Base-by-base conservation (phyloP, 2,329 filamentous ascomycete species). In the Hymenotorrendiella dingleyae region DNA sequence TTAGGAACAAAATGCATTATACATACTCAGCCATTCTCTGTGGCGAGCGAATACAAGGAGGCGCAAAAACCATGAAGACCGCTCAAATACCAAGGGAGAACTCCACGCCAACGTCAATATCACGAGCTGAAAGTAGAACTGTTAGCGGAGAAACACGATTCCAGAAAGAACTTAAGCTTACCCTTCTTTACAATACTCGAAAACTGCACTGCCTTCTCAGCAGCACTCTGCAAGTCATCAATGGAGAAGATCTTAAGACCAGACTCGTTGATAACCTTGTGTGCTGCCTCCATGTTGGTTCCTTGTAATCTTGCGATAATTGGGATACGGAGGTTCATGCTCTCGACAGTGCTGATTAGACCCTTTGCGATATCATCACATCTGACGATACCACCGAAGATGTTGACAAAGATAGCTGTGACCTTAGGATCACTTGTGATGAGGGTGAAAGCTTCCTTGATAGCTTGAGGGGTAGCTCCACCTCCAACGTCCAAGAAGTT, bases 231-330 rank as follows among this genome's bases (percentile, higher is more conserved):
- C 60, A 98, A 80, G 71, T 98, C 93, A 64, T 97, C 91, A 51
- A 98, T 97, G 62, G 87, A 94, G 79, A 98, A 98, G 71, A 98
- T 98, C 84, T 98, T 98, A 63, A 98, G 80, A 59, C 93, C 90
- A 42, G 90, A 94, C 67, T 98, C 89, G 75, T 93, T 94, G 73
- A 98, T 89, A 73, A 76, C 71, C 75, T 93, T 81, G 69, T 93
- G 89, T 50, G 93, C 93, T 67, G 83, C 76, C 71, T 96, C 90
- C 78, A 94, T 89, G 76, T 98, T 98, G 67, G 93, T 98, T 60
- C 93, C 93, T 73, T 98, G 93, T 64, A 98, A 79, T 72, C 93
- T 84, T 55, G 90, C 91, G 65, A 98, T 91, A 67, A 98, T 94
- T 60, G 93, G 93, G 55, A 93, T 93, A 70, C 93, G 85, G 61